Conservation (phyloP, 495 filamentous ascomycete species). For the Xylaria cubensis region DNA sequence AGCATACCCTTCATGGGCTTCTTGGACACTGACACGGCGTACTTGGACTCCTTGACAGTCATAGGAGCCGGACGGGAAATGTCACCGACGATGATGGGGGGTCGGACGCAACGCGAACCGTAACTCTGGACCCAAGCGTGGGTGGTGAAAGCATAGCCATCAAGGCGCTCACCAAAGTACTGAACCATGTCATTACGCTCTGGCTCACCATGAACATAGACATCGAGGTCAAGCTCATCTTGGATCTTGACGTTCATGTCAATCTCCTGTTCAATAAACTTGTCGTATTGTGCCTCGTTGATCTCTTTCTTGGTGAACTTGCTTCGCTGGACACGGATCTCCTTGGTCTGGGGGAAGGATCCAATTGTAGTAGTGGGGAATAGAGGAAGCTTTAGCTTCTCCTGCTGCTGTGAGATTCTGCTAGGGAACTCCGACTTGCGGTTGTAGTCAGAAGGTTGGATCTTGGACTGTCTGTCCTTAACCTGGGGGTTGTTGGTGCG, state of each 20-base stretch:
- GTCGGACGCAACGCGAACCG: constrained; percentile 96
- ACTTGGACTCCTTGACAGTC: constrained; percentile 99
- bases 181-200: constrained; percentile 99
- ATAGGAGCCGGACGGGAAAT: constrained; percentile 94
- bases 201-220: constrained; percentile 97
- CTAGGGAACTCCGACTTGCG: constrained; percentile 85
- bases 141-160: constrained; percentile 98
- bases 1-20: constrained; percentile 99
- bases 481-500: constrained; percentile 96
- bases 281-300: constrained; percentile 87
- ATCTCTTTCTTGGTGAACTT: constrained; percentile 99
- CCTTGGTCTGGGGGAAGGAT: constrained; percentile 98
- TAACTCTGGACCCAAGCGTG: constrained; percentile 99
- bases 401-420: constrained; percentile 84
- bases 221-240: constrained; percentile 95
- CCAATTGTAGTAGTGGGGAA: constrained; percentile 99
- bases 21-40: constrained; percentile 91
- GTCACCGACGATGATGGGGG: constrained; percentile 97
- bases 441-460: constrained; percentile 85
- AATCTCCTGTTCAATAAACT: constrained; percentile 99
- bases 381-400: constrained; percentile 85
- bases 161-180: constrained; percentile 97
- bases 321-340: constrained; percentile 94
- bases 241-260: constrained; percentile 90
- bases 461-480: constrained; percentile 89